These are phyloP conservation scores for Auricularia sp. DNA, from an alignment of 768 basidiomycete species.

Conservation along the genomic window DNA sequence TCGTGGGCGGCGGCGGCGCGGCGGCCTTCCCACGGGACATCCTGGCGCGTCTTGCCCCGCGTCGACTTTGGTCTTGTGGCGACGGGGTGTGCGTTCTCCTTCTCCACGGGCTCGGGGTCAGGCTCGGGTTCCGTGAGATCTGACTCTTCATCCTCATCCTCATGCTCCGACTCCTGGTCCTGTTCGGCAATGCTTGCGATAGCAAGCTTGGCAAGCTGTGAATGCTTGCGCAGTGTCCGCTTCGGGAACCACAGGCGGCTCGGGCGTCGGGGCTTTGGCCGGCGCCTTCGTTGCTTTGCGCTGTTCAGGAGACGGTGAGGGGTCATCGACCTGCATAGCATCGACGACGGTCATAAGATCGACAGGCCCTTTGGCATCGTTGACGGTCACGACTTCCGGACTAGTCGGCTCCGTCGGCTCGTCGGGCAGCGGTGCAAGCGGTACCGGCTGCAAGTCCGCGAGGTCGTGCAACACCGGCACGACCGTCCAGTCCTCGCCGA, in stretches of 20 bases:
- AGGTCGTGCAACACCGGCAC: background rate
- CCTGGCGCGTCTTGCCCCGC: too few relatives aligned
- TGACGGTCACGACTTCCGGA: conserved; percentile 8
- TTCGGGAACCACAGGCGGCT: conserved; percentile 3
- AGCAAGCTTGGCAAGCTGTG: background rate
- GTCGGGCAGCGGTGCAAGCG: conserved; percentile 13
- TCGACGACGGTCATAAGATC: conserved; percentile 7
- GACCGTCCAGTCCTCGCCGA: conserved; percentile 3
- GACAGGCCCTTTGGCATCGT: conserved; percentile 15
- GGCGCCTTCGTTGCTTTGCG: conserved; percentile 9
- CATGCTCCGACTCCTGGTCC: conserved; percentile 22
- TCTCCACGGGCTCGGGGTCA: background rate
- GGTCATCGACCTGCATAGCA: conserved; percentile 16
- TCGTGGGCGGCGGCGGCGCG: background rate
- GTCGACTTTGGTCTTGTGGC: too few relatives aligned
- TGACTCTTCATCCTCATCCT: conserved; percentile 10
- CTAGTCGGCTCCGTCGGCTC: conserved; percentile 5
- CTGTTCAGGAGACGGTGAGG: conserved; percentile 16
- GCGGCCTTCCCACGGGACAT: background rate
- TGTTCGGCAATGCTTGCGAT: background rate
- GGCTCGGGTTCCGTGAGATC: conserved; percentile 5
- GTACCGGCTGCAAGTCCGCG: background rate
- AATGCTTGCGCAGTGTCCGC: background rate
- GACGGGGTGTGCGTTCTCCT: background rate
- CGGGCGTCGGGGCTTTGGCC: conserved; percentile 6